Evolutionary conservation across 2,329 filamentous ascomycete genomes (phyloP).

Genomic region (Xylariaceae sp.): DNA sequence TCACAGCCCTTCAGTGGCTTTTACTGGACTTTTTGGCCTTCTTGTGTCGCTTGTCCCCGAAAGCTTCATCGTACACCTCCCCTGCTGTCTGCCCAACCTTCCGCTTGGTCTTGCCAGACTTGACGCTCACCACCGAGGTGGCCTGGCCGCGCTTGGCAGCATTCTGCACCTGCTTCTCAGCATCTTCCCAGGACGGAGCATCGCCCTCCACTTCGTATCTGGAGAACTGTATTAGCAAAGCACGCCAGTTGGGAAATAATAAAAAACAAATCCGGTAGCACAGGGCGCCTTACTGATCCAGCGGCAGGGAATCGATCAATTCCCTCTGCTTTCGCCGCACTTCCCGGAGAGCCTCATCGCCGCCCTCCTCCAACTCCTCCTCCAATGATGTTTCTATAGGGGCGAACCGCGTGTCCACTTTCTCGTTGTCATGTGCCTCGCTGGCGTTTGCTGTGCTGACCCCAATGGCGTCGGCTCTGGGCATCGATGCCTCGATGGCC

Average conservation of each 20-base stretch:
- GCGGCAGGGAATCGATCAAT: conserved; percentile 80
- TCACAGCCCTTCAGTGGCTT: conserved; percentile 9
- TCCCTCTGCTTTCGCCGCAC: conserved; percentile 75
- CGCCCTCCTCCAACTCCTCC: conserved; percentile 79
- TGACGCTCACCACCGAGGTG: conserved; percentile 69
- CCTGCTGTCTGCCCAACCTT: conserved; percentile 56
- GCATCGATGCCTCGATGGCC: conserved; percentile 62
- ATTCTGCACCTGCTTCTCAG: conserved; percentile 66
- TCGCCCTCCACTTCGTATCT: conserved; percentile 61
- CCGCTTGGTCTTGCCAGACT: conserved; percentile 67
- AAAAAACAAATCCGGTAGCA: too few relatives aligned
- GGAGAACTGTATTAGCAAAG: not conserved
- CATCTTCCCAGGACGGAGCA: conserved; percentile 55
- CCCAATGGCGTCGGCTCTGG: conserved; percentile 47
- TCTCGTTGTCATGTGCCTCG: conserved; percentile 62
- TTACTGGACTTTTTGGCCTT: conserved; percentile 49
- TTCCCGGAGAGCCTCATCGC: conserved; percentile 63
- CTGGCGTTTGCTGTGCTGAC: conserved; percentile 52
- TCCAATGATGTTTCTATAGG: conserved; percentile 65
- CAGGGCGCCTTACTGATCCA: conserved; percentile 70
- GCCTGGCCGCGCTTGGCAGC: conserved; percentile 47
- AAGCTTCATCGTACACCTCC: conserved; percentile 55
- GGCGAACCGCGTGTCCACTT: conserved; percentile 57
- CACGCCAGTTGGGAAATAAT: too few relatives aligned
- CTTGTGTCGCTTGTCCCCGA: conserved; percentile 43